Evolutionary conservation across 495 filamentous ascomycete species (phyloP).

Genomic region (Xylaria nigripes): DNA sequence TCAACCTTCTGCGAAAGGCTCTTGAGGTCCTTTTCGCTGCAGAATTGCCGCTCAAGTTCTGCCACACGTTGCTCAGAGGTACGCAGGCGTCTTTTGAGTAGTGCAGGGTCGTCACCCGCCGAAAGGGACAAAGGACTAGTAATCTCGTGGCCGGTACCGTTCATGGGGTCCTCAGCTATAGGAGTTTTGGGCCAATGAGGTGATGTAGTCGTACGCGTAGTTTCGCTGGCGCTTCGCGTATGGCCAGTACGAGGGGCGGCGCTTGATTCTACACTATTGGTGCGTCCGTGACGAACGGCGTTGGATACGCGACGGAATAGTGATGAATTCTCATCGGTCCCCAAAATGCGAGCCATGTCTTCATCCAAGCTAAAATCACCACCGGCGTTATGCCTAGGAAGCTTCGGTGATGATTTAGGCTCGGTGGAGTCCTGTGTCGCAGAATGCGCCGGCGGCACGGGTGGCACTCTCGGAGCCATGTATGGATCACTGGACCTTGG

Average conservation of each 20-base stretch:
- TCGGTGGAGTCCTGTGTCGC: conserved; percentile 48
- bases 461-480: conserved; percentile 55
- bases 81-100: conserved; percentile 68
- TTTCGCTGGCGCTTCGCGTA: conserved; percentile 49
- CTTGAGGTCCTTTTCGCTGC: conserved; percentile 69
- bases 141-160: conserved; percentile 50
- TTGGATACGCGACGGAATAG: conserved; percentile 85
- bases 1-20: conserved; percentile 76
- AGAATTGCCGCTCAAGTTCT: conserved; percentile 69
- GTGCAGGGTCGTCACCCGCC: conserved; percentile 59
- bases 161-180: conserved; percentile 53
- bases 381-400: conserved; percentile 63
- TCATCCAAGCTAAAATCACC: conserved; percentile 86
- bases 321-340: conserved; percentile 60
- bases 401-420: conserved; percentile 59
- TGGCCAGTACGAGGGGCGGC: conserved; percentile 33
- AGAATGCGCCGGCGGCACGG: conserved; percentile 47
- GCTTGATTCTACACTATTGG: conserved; percentile 59
- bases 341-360: conserved; percentile 75
- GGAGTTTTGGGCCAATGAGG: conserved; percentile 67
- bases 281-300: conserved; percentile 87
- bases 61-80: conserved; percentile 72
- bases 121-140: conserved; percentile 63
- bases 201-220: conserved; percentile 45
- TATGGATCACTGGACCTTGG: conserved; percentile 48